Evolutionary conservation across 306 rosid species (phyloP).

Genomic region (Castanea mollissima): DNA sequence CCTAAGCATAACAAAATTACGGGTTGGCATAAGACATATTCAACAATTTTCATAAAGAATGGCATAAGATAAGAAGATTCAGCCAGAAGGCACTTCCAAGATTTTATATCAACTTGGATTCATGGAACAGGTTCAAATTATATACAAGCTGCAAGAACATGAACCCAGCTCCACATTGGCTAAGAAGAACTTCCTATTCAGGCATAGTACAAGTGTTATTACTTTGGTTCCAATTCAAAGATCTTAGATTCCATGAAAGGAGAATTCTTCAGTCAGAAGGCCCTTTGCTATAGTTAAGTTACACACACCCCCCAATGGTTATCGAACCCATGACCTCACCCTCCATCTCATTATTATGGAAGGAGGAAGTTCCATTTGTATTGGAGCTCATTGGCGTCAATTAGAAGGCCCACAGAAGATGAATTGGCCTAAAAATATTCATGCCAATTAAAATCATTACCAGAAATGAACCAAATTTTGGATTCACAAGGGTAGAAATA

Average conservation of each 20-base stretch:
- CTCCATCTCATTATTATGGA: too few species aligned
- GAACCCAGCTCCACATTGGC: neutral
- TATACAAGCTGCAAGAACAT: neutral
- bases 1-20: conserved; percentile 41
- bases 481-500: conserved; percentile 3
- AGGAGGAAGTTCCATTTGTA: too few species aligned
- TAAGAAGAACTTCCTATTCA: neutral
- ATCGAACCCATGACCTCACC: too few species aligned
- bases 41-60: conserved; percentile 14
- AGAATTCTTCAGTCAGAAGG: neutral
- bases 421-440: neutral
- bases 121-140: neutral
- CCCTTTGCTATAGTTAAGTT: neutral
- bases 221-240: neutral
- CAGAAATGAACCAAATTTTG: neutral
- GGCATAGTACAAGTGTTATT: neutral
- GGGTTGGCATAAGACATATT: conserved; percentile 12
- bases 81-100: conserved; percentile 3
- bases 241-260: neutral
- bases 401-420: neutral
- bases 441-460: neutral
- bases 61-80: neutral
- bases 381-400: neutral
- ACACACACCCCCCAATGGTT: too few species aligned
- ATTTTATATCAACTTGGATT: neutral